Evolutionary conservation across 225 moss, liverwort and hornwort species (phyloP).

Genomic region (Marchantia paleacea): DNA sequence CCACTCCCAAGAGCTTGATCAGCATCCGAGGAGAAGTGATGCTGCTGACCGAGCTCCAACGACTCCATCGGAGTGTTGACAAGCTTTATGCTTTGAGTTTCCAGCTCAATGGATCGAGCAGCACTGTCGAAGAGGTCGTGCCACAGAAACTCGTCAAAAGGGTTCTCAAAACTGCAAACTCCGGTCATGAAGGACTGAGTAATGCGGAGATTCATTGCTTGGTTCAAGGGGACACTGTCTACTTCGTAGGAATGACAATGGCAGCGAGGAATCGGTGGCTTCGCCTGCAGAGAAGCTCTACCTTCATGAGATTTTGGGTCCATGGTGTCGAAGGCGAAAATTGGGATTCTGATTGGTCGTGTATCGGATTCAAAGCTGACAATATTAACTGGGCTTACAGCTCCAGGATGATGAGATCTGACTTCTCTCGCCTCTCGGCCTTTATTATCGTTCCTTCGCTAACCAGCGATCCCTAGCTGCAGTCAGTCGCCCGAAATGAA

Average conservation of each 20-base stretch:
- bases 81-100: neutral
- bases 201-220: constrained; percentile 1
- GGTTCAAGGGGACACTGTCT: neutral
- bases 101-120: neutral
- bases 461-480: neutral
- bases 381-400: constrained; percentile 6
- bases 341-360: neutral
- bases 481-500: too few relatives aligned
- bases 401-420: constrained; percentile 3
- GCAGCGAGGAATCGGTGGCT: neutral
- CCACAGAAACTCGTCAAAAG: neutral
- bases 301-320: constrained; percentile 3
- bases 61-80: too few relatives aligned
- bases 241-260: neutral
- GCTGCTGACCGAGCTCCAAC: neutral
- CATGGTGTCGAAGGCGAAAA: neutral
- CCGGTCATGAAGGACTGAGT: too few relatives aligned
- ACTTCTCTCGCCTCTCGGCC: neutral
- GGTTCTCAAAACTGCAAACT: neutral
- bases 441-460: neutral
- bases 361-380: neutral
- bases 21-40: neutral
- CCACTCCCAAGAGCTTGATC: neutral
- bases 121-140: neutral
- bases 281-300: neutral